These are phyloP conservation scores for Pseudogymnoascus destructans DNA, from an alignment of 2,329 filamentous ascomycete genomes.

Conservation along the genomic window DNA sequence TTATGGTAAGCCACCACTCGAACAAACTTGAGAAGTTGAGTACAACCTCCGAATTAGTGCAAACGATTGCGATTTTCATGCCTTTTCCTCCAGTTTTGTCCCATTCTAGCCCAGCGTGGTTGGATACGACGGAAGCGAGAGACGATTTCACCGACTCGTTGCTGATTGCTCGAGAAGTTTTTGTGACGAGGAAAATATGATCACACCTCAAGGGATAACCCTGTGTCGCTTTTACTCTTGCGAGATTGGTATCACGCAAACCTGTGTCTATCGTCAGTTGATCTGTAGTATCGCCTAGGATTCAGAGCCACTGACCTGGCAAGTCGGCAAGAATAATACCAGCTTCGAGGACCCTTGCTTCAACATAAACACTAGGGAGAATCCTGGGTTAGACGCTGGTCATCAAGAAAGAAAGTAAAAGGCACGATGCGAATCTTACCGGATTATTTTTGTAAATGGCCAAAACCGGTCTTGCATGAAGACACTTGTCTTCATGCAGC, in stretches of 20 bases:
- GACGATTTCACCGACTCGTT: conserved; percentile 26
- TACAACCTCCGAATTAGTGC: conserved; percentile 25
- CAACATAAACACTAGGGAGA: conserved; percentile 23
- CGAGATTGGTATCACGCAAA: conserved; percentile 28
- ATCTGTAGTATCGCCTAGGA: conserved; percentile 5
- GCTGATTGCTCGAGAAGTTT: conserved; percentile 26
- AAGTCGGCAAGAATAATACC: conserved; percentile 28
- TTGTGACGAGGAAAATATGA: conserved; percentile 26
- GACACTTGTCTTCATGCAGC: conserved; percentile 22
- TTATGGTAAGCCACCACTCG: background rate
- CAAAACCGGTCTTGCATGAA: conserved; percentile 27
- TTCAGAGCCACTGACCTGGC: conserved; percentile 20
- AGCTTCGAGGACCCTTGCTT: conserved; percentile 24
- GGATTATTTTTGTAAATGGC: conserved; percentile 29
- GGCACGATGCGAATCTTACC: conserved; percentile 16
- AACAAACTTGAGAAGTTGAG: background rate
- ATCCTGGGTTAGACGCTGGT: conserved; percentile 10
- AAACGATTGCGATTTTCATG: conserved; percentile 26
- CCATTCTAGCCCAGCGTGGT: conserved; percentile 24
- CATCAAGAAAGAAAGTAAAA: background rate
- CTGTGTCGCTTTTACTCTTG: conserved; percentile 27
- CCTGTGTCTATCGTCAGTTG: conserved; percentile 13
- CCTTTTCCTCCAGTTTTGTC: conserved; percentile 19
- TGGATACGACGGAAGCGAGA: conserved; percentile 22
- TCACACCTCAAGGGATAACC: conserved; percentile 27